These are phyloP conservation scores for Solanum paucissectum DNA, from an alignment of 257 asterid species.

Conservation along the genomic window DNA sequence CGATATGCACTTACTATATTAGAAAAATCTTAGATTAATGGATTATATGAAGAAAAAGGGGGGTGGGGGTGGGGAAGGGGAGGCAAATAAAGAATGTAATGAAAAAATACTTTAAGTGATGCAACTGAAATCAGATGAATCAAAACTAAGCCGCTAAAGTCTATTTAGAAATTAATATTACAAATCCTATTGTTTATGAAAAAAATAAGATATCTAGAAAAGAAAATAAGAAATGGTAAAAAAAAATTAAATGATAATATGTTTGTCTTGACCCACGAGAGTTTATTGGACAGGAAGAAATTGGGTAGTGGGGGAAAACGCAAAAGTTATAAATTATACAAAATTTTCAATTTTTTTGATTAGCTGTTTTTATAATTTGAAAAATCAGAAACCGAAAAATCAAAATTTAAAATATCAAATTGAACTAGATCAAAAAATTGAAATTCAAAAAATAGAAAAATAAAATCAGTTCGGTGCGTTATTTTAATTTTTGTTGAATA, in stretches of 20 bases:
- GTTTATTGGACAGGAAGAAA: not conserved
- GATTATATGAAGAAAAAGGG: not conserved
- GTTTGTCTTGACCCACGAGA: too few relatives aligned
- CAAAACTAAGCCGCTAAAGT: not conserved
- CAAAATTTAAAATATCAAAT: too few relatives aligned
- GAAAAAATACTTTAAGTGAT: not conserved
- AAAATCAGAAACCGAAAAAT: not conserved
- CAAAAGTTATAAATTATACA: not conserved
- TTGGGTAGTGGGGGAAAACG: not conserved
- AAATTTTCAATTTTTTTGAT: too few relatives aligned
- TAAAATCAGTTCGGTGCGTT: not conserved
- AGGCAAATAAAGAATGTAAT: too few relatives aligned
- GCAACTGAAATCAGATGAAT: not conserved
- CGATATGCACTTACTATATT: not conserved
- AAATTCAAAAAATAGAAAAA: not conserved
- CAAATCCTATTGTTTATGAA: not conserved
- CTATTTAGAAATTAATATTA: not conserved
- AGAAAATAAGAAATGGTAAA: not conserved
- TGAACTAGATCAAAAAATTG: not conserved
- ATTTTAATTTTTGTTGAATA: not conserved
- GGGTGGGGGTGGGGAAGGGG: too few relatives aligned
- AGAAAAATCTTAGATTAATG: not conserved
- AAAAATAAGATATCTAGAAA: not conserved
- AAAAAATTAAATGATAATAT: not conserved
- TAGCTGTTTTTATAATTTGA: not conserved